phyloP scores from a whole-genome alignment of 495 filamentous ascomycete species.

The Pseudotulostoma volvatum region DNA sequence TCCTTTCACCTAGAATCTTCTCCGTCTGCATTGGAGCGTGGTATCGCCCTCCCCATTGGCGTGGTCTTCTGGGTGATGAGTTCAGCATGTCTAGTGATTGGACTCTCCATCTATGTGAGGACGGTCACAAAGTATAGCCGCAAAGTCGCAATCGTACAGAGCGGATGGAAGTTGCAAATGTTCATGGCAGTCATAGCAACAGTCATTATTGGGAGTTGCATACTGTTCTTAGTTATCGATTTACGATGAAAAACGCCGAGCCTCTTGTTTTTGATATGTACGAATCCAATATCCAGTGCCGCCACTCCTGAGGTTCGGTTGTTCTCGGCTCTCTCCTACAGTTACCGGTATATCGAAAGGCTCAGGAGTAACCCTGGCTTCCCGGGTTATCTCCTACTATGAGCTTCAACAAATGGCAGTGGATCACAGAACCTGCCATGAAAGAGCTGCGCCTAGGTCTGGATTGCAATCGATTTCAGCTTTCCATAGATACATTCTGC shows the following conservation, averaged over 20 bases:
- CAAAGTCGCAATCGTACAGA: constrained; percentile 72
- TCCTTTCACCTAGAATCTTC: constrained; percentile 77
- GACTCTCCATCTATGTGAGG: constrained; percentile 72
- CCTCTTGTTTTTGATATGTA: too few species aligned
- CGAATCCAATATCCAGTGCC: too few species aligned
- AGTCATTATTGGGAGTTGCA: constrained; percentile 65
- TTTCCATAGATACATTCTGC: too few species aligned
- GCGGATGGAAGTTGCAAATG: constrained; percentile 80
- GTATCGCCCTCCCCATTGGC: constrained; percentile 69
- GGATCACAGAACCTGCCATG: too few species aligned
- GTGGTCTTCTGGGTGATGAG: constrained; percentile 76
- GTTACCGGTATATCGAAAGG: too few species aligned
- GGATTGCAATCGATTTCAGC: too few species aligned
- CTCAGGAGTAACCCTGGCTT: too few species aligned
- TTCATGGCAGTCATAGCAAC: constrained; percentile 61
- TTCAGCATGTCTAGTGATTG: constrained; percentile 54
- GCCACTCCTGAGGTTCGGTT: too few species aligned
- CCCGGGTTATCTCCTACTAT: too few species aligned
- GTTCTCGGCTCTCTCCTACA: too few species aligned
- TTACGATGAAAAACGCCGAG: constrained; percentile 9
- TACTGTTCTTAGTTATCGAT: constrained; percentile 46
- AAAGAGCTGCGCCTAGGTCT: too few species aligned
- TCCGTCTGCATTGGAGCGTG: constrained; percentile 52
- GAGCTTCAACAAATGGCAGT: too few species aligned
- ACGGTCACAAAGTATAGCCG: constrained; percentile 74